Evolutionary conservation across 176 grass and related monocot species (phyloP), one percentile per base, ranked within the genome.

Genomic region (Zea luxurians): DNA sequence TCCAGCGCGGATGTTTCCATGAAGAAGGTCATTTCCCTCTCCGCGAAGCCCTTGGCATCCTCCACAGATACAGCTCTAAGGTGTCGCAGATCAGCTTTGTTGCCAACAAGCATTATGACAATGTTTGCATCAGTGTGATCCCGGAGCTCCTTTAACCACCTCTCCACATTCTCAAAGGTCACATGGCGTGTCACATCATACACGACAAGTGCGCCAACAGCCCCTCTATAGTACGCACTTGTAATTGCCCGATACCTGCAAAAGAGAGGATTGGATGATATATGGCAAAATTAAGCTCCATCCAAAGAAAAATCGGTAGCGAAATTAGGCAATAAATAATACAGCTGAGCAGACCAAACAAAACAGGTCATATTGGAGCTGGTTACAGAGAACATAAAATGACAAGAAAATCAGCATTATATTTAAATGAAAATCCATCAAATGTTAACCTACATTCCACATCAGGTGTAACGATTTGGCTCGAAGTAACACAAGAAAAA

Each of bases 61-160:
- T 88, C 80, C 16, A 88, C 61, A 1, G 80, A 69, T 37, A 88
- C 75, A 1, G 86, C 86, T 54, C 86, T 83, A 54, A 88, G 86
- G 63, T 88, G 80, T 57, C 75, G 86, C 16, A 88, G 69, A 83
- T 88, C 86, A 63, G 80, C 86, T 70, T 88, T 88, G 69, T 88
- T 83, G 44, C 86, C 75, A 2, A 88, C 86, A 83, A 88, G 80
- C 86, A 88, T 88, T 69, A 88, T 79, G 43, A 83, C 86, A 53
- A 88, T 88, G 75, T 88, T 88, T 49, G 80, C 69, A 69, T 88
- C 86, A 4, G 86, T 88, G 75, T 88, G 86, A 5, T 83, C 80
- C 16, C 62, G 43, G 21, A 88, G 86, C 62, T 88, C 86, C 69
- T 79, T 88, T 75, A 88, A 75, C 86, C 86, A 83, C 75, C 86